phyloP scores from a whole-genome alignment of 805 yeast species.

The Candida ponderosae region DNA sequence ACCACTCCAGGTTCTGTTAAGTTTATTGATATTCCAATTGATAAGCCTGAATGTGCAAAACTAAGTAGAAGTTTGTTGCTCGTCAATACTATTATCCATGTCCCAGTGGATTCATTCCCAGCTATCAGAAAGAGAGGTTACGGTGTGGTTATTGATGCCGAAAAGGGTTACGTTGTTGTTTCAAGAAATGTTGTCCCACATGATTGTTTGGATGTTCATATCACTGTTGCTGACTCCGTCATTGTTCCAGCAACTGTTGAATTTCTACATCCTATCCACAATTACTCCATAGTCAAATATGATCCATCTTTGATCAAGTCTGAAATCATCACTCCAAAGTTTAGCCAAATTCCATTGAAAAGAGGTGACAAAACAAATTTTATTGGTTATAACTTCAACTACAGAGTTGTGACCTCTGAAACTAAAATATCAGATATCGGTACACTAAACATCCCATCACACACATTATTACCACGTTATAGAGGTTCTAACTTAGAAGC shows the following conservation, averaged over 20 bases:
- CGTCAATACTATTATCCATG: slow-evolving; percentile 56
- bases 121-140: slow-evolving; percentile 53
- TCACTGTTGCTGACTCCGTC: slow-evolving; percentile 81
- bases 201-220: slow-evolving; percentile 59
- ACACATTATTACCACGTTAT: slow-evolving; percentile 65
- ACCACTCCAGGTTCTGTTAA: slow-evolving; percentile 55
- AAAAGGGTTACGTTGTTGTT: slow-evolving; percentile 69
- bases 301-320: slow-evolving; percentile 71
- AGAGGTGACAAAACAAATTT: slow-evolving; percentile 76
- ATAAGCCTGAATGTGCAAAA: slow-evolving; percentile 40
- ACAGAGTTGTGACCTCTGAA: slow-evolving; percentile 63
- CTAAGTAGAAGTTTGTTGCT: slow-evolving; percentile 65
- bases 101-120: slow-evolving; percentile 71
- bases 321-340: slow-evolving; percentile 59
- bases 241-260: slow-evolving; percentile 73
- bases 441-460: slow-evolving; percentile 64
- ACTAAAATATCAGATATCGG: slow-evolving; percentile 74
- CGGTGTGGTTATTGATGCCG: slow-evolving; percentile 79
- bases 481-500: slow-evolving; percentile 82
- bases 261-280: slow-evolving; percentile 81
- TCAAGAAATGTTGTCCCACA: slow-evolving; percentile 79
- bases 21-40: slow-evolving; percentile 61
- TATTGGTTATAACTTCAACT: slow-evolving; percentile 69
- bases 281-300: slow-evolving; percentile 76
- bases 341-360: slow-evolving; percentile 46